Evolutionary conservation across 176 grass and related monocot genomes (phyloP).

Genomic region (Carex littledalei): DNA sequence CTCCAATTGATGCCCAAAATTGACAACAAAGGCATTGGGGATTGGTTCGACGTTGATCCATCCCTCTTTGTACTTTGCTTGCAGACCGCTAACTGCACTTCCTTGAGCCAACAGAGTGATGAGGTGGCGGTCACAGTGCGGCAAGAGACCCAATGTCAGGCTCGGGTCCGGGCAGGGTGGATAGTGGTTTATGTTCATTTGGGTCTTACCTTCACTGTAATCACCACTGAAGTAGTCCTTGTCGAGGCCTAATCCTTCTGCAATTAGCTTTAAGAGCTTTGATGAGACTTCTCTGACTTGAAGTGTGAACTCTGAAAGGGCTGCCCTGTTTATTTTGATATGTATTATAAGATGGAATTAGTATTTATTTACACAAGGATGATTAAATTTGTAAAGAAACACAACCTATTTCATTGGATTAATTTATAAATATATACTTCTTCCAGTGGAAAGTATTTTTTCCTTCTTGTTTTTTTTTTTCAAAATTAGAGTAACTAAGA

Average conservation of each 20-base stretch:
- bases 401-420: neutral
- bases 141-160: constrained; percentile 34
- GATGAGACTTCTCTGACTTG: constrained; percentile 25
- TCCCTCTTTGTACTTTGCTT: neutral
- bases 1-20: constrained; percentile 48
- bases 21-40: constrained; percentile 39
- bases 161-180: constrained; percentile 33
- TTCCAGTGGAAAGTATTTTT: too few species aligned
- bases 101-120: constrained; percentile 33
- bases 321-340: neutral
- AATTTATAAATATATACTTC: neutral
- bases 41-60: constrained; percentile 26
- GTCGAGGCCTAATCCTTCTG: constrained; percentile 18
- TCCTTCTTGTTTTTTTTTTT: too few species aligned
- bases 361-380: neutral
- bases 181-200: constrained; percentile 44
- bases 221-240: constrained; percentile 24
- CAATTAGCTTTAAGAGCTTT: constrained; percentile 18
- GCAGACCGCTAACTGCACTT: constrained; percentile 23
- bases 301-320: constrained; percentile 21
- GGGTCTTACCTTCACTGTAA: constrained; percentile 14
- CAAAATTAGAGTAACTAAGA: too few species aligned
- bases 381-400: too few species aligned
- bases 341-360: neutral
- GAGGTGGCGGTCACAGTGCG: constrained; percentile 43